phyloP scores from a whole-genome alignment of 2,329 filamentous ascomycete species.

The Apiospora malaysiana region DNA sequence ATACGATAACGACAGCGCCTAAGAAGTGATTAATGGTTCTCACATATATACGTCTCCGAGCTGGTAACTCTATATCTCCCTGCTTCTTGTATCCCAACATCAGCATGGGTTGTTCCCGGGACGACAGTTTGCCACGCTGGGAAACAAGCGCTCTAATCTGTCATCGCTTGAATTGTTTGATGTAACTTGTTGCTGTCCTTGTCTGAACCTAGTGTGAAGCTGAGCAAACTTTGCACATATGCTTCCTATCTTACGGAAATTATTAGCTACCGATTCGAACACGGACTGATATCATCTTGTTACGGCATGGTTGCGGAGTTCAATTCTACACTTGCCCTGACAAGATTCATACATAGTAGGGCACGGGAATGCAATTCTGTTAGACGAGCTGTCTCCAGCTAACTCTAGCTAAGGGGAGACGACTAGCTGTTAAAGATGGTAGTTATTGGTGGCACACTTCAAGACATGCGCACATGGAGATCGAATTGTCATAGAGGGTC shows the following conservation, averaged over 20 bases:
- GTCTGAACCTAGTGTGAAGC: not conserved
- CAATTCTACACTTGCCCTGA: not conserved
- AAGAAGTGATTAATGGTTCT: not conserved
- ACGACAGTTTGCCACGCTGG: not conserved
- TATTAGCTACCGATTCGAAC: not conserved
- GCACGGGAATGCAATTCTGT: not conserved
- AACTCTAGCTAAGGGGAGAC: not conserved
- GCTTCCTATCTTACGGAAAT: not conserved
- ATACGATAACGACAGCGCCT: not conserved
- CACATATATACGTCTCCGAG: not conserved
- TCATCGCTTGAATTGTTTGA: not conserved
- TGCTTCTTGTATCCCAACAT: not conserved
- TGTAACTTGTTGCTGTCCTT: not conserved
- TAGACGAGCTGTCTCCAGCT: not conserved
- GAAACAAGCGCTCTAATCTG: not conserved
- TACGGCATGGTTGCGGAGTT: not conserved
- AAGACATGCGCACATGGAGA: not conserved
- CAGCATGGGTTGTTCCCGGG: not conserved
- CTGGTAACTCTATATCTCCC: not conserved
- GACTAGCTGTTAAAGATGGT: not conserved
- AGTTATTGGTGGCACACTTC: not conserved
- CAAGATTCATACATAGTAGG: not conserved
- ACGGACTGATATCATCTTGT: not conserved
- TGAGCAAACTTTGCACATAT: not conserved
- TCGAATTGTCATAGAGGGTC: not conserved